A percentile compares a stretch with the other conserved stretches of the same genome.
Conservation (phyloP, 176 grass and related monocot genomes). For the Aechmea fasciata region DNA sequence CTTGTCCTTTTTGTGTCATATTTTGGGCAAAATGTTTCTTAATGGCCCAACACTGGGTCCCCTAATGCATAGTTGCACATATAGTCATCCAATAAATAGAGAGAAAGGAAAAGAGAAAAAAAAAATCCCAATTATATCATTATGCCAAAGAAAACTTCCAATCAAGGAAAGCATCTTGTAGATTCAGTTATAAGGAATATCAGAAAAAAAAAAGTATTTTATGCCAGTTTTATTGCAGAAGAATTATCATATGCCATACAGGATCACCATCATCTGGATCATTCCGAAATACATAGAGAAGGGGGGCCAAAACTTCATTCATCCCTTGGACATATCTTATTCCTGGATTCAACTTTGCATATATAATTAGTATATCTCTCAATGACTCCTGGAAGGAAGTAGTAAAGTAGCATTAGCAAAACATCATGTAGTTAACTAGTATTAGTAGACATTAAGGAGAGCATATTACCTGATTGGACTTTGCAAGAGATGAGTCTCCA, state of each 20-base stretch:
- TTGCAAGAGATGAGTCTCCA: conserved; percentile 64
- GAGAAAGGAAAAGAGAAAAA: too few relatives aligned
- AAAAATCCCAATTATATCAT: too few relatives aligned
- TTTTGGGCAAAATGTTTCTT: too few relatives aligned
- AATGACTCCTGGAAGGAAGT: conserved; percentile 45
- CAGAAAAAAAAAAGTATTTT: too few relatives aligned
- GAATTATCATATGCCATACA: conserved; percentile 60
- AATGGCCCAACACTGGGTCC: too few relatives aligned
- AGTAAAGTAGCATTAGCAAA: conserved; percentile 23
- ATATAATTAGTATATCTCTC: conserved; percentile 59
- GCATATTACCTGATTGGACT: conserved; percentile 72
- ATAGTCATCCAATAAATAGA: too few relatives aligned
- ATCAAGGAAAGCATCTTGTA: too few relatives aligned
- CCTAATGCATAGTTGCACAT: too few relatives aligned
- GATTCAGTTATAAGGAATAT: too few relatives aligned
- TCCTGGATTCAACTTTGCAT: conserved; percentile 82
- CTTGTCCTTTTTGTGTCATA: too few relatives aligned
- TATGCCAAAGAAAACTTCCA: too few relatives aligned
- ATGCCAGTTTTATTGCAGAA: neutral
- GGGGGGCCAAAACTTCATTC: conserved; percentile 79
- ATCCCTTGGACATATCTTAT: conserved; percentile 96
- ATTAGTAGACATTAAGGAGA: conserved; percentile 16
- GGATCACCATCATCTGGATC: conserved; percentile 76
- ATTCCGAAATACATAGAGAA: conserved; percentile 75
- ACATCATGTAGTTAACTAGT: conserved; percentile 18